Base-by-base conservation (phyloP, 2,329 filamentous ascomycete genomes). In the Aspergillus thermomutatus region DNA sequence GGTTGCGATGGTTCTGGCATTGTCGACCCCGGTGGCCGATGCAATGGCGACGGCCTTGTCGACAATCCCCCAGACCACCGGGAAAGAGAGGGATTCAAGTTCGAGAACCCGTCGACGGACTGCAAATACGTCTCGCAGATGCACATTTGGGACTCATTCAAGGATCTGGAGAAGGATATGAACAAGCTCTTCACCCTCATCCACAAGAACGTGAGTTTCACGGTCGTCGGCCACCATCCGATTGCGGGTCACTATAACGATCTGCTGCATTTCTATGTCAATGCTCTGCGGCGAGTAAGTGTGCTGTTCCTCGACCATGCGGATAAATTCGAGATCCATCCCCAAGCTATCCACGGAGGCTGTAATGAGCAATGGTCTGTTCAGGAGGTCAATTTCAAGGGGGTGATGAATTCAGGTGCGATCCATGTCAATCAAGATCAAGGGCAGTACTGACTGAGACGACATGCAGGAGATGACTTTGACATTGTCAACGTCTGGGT, bases 401-500 rank as follows among this genome's bases (percentile, higher is more conserved):
- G 68, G 2, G 49, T 67, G 3, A 69, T 67, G 65, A 72, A 72
- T 57, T 69, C 67, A n/a, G 70, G 70, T 72, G 59, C 45, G 60
- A 27, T n/a, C 8, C 7, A 2, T 26, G 3, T 27, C 21, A 9
- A 17, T 31, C 31, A 17, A 17, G 3, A 14, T 43, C 40, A 50
- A n/a, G 37, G 52, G 14, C 17, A 11, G 7, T 9, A 19, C 23
- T 4, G 14, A 31, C 27, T 31, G 58, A 49, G 54, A 47, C 10
- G 10, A 45, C n/a, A 4, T 47, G 3, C 21, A 71, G 69, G 68
- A 0, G 64, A 68, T 25, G 40, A 41, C 6, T 72, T 72, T 40
- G 68, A 72, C 17, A 68, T 71, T 23, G 60, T 67, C 47, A 72
- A 72, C 50, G 68, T 71, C 6, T 72, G 70, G 70, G 66, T 72